Conservation (phyloP, 768 basidiomycete species). For the Hypholoma sublateritium region DNA sequence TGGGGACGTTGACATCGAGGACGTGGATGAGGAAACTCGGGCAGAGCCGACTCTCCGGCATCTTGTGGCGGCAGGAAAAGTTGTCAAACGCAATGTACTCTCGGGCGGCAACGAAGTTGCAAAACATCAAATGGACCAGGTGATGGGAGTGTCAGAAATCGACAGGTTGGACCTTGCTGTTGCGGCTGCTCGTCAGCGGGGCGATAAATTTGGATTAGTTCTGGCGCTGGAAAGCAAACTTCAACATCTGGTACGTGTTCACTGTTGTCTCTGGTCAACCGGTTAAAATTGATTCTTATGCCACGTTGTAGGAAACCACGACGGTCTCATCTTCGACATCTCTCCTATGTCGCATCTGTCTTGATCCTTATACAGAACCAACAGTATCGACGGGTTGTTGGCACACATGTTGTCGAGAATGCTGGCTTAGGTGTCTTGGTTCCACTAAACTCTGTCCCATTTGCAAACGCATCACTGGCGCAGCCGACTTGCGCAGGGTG, state of each 20-base stretch:
- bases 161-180: conserved; percentile 52
- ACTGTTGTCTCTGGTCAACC: background rate
- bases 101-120: conserved; percentile 7
- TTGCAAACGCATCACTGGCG: conserved; percentile 82
- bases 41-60: conserved; percentile 44
- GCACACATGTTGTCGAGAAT: conserved; percentile 83
- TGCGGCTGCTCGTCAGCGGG: conserved; percentile 44
- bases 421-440: conserved; percentile 83
- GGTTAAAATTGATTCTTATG: conserved; percentile 1
- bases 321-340: conserved; percentile 40
- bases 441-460: conserved; percentile 84
- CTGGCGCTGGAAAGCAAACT: conserved; percentile 63
- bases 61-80: conserved; percentile 53
- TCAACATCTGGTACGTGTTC: conserved; percentile 44
- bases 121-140: conserved; percentile 37
- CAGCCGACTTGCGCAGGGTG: conserved; percentile 71
- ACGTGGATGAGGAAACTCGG: conserved; percentile 33
- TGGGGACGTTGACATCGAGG: conserved; percentile 43
- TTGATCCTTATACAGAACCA: conserved; percentile 76
- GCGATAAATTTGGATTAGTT: conserved; percentile 48
- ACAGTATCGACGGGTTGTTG: conserved; percentile 84
- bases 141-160: conserved; percentile 39
- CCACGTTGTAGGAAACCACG: conserved; percentile 40
- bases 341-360: conserved; percentile 71
- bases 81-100: conserved; percentile 24